Percentiles rank a stretch among this genome's conserved stretches.
Conservation (phyloP, 345 rosid species). For the Hibiscus tridactylites region DNA sequence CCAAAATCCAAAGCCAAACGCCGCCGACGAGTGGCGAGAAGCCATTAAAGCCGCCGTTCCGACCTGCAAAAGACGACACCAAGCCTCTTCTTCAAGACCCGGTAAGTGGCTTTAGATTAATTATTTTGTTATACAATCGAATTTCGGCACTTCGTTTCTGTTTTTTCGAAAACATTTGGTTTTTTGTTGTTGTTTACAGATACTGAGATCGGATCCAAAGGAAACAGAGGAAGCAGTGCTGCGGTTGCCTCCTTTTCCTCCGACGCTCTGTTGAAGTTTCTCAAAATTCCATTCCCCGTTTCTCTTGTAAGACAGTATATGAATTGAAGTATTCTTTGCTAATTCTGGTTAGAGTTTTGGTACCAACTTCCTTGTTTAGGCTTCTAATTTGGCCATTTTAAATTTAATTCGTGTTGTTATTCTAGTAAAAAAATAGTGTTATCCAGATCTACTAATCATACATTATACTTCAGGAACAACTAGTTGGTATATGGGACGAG, state of each 20-base stretch:
- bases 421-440: no score
- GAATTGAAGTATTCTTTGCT: no score
- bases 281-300: no score
- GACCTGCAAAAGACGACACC: slow-evolving; percentile 14
- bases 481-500: no score
- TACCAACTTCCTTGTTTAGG: no score
- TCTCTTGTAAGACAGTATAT: no score
- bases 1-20: not conserved
- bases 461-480: no score
- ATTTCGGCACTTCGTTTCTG: not conserved
- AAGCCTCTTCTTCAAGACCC: slow-evolving; percentile 15
- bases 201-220: slow-evolving; percentile 10
- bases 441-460: no score
- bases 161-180: not conserved
- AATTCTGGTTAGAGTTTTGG: no score
- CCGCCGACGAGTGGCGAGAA: not conserved
- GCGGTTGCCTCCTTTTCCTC: slow-evolving; percentile 1
- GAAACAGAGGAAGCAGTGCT: slow-evolving; percentile 16
- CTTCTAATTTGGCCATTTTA: no score
- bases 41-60: slow-evolving; percentile 5
- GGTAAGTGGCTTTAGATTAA: not conserved
- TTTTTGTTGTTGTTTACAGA: not conserved
- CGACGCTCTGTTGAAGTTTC: no score
- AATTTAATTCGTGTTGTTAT: no score
- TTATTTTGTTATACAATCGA: not conserved